Base-by-base conservation (phyloP, 495 filamentous ascomycete species). In the Hapsidospora chrysogenum region DNA sequence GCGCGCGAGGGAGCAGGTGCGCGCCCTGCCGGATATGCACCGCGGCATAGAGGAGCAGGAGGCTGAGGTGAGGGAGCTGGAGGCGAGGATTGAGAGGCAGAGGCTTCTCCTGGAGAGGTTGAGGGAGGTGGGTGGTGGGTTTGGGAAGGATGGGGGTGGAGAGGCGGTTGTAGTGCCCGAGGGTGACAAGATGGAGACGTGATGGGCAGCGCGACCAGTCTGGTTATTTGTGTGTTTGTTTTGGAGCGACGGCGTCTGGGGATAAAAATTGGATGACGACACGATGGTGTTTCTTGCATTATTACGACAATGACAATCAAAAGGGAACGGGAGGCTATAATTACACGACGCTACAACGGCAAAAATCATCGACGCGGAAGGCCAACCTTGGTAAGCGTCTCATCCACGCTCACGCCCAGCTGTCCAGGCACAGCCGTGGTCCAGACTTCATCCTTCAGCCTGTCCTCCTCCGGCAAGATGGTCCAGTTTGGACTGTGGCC, bases 401-500 rank as follows among this genome's bases (percentile, higher is more conserved):
- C 77, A 3, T 78, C 72, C 8, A 77, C 53, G 3, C 68, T 72
- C 44, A 70, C 60, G 8, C 66, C 67, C 7, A 72, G 68, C 14
- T 67, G 66, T 5, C 75, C 77, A 7, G 68, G 70, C 11, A 86
- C 76, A 16, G 74, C 64, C 36, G 72, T 70, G 42, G 61, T 68
- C 85, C 85, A 92, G 1, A 78, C 64, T 14, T 68, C 63, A 14
- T 74, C 70, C 4, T 55, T 38, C 6, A 87, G 61, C 8, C 74
- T 67, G 23, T 79, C 60, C 14, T 61, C 63, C 29, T 66, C 64
- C 11, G 66, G 57, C 27, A 95, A 38, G 8, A 86, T 48, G 30
- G 63, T 70, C 85, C 87, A 97, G 51, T 97, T 85, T 1, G 89
- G 89, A 44, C 82, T 94, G 13, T 71, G 74, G 31, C 79, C 80